A percentile compares a stretch with the other conserved stretches of the same genome.
Evolutionary conservation across 768 basidiomycete species (phyloP).

Genomic region (Phaffia tasmanica): DNA sequence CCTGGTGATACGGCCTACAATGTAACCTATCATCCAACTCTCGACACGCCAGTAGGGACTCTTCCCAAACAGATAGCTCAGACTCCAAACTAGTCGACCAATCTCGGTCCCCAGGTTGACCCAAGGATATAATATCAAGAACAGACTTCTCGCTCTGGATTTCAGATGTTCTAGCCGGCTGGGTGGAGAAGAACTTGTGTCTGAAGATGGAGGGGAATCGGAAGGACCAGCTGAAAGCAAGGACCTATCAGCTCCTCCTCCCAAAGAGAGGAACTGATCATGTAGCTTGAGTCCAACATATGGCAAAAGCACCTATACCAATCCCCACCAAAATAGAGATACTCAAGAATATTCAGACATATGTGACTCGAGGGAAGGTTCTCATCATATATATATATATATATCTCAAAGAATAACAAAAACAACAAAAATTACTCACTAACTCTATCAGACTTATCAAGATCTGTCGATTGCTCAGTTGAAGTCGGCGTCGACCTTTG

Average conservation of each 20-base stretch:
- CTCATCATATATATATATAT: too few relatives aligned
- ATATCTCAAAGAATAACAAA: too few relatives aligned
- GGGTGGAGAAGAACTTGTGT: not conserved
- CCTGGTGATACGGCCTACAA: constrained; percentile 62
- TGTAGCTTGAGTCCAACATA: constrained; percentile 20
- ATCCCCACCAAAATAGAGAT: too few relatives aligned
- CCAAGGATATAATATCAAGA: constrained; percentile 72
- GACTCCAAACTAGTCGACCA: constrained; percentile 72
- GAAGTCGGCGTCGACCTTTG: not conserved
- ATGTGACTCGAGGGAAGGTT: too few relatives aligned
- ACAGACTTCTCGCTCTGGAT: constrained; percentile 39
- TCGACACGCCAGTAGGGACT: constrained; percentile 83
- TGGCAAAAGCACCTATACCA: constrained; percentile 12
- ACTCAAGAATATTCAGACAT: too few relatives aligned
- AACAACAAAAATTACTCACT: too few relatives aligned
- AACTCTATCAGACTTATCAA: constrained; percentile 21
- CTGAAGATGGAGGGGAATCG: not conserved
- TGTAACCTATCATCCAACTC: constrained; percentile 73
- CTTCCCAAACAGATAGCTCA: constrained; percentile 79
- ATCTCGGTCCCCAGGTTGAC: constrained; percentile 62
- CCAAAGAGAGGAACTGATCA: constrained; percentile 10
- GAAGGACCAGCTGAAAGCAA: not conserved
- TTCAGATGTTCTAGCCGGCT: not conserved
- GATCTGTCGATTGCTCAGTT: constrained; percentile 19
- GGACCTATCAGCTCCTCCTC: not conserved